phyloP scores from a whole-genome alignment of 1,284 basidiomycete genomes.

The Dichomitus squalens region DNA sequence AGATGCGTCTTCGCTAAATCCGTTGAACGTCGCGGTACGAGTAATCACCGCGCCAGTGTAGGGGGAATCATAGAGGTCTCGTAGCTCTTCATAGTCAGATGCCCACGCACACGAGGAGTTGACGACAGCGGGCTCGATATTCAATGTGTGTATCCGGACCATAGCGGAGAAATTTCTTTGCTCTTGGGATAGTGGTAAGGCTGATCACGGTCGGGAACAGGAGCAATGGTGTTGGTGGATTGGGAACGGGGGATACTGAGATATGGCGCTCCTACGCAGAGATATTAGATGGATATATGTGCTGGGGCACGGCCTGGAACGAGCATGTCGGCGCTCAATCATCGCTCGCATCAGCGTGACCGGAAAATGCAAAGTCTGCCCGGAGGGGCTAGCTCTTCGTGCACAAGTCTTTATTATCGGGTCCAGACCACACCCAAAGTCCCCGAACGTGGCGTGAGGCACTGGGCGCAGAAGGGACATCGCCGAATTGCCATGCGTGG shows the following conservation, averaged over 20 bases:
- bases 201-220: not conserved
- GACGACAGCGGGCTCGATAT: conserved; percentile 61
- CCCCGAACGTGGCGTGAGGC: too few relatives aligned
- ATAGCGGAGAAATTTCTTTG: conserved; percentile 32
- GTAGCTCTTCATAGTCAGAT: conserved; percentile 62
- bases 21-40: conserved; percentile 68
- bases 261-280: not conserved
- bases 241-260: conserved; percentile 1
- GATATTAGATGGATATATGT: conserved; percentile 13
- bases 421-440: too few relatives aligned
- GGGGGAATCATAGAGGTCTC: conserved; percentile 61
- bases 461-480: too few relatives aligned
- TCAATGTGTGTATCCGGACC: conserved; percentile 52
- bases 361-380: not conserved
- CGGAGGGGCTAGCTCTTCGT: not conserved
- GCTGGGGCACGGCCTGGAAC: conserved; percentile 19
- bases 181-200: not conserved
- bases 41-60: conserved; percentile 78
- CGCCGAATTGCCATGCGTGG: too few relatives aligned
- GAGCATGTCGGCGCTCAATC: conserved; percentile 11
- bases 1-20: conserved; percentile 61
- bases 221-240: not conserved
- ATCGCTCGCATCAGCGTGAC: not conserved
- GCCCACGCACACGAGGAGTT: conserved; percentile 83
- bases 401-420: too few relatives aligned